Conservation (phyloP, 208 protist genomes). For the Crithidia acanthocephali region DNA sequence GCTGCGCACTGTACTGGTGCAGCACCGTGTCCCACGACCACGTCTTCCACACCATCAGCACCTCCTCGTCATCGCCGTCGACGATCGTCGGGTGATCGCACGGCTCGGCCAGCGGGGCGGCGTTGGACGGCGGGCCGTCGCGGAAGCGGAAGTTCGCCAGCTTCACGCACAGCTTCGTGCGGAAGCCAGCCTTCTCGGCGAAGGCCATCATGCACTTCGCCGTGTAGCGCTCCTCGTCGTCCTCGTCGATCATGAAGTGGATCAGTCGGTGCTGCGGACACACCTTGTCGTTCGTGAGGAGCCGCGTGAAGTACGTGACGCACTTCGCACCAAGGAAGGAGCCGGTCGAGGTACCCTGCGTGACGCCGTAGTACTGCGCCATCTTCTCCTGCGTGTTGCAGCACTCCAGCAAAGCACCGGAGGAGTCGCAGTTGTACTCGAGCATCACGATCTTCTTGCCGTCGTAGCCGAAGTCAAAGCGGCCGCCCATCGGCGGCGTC, state of each 20-base stretch:
- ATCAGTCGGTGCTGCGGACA: conserved; percentile 59
- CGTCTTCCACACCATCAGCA: conserved; percentile 87
- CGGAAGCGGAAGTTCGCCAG: conserved; percentile 55
- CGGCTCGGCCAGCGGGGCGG: conserved; percentile 24
- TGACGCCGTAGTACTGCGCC: conserved; percentile 64
- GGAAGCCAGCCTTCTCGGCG: conserved; percentile 65
- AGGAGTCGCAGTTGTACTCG: conserved; percentile 87
- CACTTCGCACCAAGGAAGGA: conserved; percentile 66
- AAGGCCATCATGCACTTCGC: conserved; percentile 73
- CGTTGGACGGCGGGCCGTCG: conserved; percentile 19
- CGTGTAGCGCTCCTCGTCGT: conserved; percentile 87
- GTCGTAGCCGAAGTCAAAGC: conserved; percentile 86
- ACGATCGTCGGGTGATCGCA: conserved; percentile 53
- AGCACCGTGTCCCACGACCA: conserved; percentile 90
- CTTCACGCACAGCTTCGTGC: conserved; percentile 71
- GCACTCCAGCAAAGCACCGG: conserved; percentile 76
- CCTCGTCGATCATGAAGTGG: conserved; percentile 88
- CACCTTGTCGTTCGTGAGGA: conserved; percentile 50
- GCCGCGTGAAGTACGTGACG: conserved; percentile 51
- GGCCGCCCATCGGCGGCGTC: conserved; percentile 59
- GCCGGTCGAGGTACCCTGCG: conserved; percentile 64
- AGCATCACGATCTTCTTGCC: conserved; percentile 73
- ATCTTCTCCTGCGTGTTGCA: conserved; percentile 87
- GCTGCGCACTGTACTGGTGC: conserved; percentile 50
- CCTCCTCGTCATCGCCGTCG: conserved; percentile 68